A percentile compares a stretch with the other conserved stretches of the same genome.
Conservation (phyloP, 2,329 filamentous ascomycete genomes). For the Clonostachys chloroleuca region DNA sequence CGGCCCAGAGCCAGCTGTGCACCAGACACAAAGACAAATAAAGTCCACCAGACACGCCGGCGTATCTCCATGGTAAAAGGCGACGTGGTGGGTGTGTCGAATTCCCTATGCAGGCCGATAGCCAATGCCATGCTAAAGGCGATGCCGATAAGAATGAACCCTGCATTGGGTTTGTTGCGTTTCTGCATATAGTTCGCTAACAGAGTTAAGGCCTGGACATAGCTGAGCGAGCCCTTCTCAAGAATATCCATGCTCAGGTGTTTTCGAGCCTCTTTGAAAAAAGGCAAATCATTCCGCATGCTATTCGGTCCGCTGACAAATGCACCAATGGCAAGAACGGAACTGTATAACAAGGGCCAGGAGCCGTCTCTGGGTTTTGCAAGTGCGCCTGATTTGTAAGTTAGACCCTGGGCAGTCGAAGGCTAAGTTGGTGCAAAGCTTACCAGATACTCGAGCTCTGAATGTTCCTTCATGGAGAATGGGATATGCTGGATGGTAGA, state of each 20-base stretch:
- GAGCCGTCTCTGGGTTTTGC: slow-evolving; percentile 9
- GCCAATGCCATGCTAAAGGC: slow-evolving; percentile 40
- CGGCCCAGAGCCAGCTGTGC: slow-evolving; percentile 9
- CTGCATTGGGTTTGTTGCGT: slow-evolving; percentile 39
- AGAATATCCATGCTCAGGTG: slow-evolving; percentile 30
- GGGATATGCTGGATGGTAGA: slow-evolving; percentile 41
- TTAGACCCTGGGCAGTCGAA: background rate
- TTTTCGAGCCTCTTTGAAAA: slow-evolving; percentile 12
- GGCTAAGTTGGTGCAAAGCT: background rate
- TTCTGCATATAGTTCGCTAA: slow-evolving; percentile 42
- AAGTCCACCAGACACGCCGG: slow-evolving; percentile 21
- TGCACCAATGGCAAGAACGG: slow-evolving; percentile 23
- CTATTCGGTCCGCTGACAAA: slow-evolving; percentile 13
- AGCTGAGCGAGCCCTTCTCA: slow-evolving; percentile 31
- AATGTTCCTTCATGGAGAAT: slow-evolving; percentile 41
- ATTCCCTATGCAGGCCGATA: slow-evolving; percentile 38
- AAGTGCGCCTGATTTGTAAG: slow-evolving; percentile 6
- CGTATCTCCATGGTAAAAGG: slow-evolving; percentile 16
- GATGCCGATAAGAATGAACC: slow-evolving; percentile 41
- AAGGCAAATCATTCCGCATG: slow-evolving; percentile 7
- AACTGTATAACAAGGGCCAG: slow-evolving; percentile 14
- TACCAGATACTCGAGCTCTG: slow-evolving; percentile 16
- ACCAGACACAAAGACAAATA: slow-evolving; percentile 26
- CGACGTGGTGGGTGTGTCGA: slow-evolving; percentile 12
- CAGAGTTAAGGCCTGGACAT: slow-evolving; percentile 32